Evolutionary conservation across 2,329 filamentous ascomycete genomes (phyloP).

Genomic region (Thelonectria olida): DNA sequence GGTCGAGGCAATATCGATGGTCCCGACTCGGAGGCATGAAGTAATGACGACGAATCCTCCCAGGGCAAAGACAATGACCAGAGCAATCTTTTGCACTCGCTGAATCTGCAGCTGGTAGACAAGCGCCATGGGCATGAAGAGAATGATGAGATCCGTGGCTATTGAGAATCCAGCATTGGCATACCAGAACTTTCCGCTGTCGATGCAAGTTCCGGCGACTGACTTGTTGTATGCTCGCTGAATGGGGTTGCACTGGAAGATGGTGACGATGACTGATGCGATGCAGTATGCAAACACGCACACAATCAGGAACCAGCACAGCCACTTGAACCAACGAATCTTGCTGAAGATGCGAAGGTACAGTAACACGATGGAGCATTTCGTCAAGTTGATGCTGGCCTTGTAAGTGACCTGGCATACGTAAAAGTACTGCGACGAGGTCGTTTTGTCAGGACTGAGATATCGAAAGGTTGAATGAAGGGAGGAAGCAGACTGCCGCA

Average conservation of each 20-base stretch:
- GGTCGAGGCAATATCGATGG: conserved; percentile 38
- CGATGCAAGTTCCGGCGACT: conserved; percentile 53
- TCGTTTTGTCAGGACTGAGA: background rate
- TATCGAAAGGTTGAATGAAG: background rate
- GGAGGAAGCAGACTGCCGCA: background rate
- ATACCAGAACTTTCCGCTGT: conserved; percentile 55
- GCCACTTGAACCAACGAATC: conserved; percentile 39
- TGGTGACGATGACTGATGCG: conserved; percentile 39
- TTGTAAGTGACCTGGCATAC: conserved; percentile 44
- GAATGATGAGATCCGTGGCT: conserved; percentile 54
- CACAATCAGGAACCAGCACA: conserved; percentile 36
- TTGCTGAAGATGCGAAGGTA: conserved; percentile 46
- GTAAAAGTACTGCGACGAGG: conserved; percentile 35
- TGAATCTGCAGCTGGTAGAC: conserved; percentile 54
- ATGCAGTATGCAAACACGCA: conserved; percentile 38
- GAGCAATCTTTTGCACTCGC: conserved; percentile 45
- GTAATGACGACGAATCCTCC: conserved; percentile 47
- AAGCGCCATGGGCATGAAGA: conserved; percentile 55
- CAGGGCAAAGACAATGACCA: conserved; percentile 50
- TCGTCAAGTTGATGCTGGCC: conserved; percentile 43
- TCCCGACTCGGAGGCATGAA: conserved; percentile 44
- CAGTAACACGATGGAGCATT: conserved; percentile 45
- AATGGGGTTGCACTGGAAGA: conserved; percentile 46
- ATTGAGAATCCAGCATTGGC: conserved; percentile 58
- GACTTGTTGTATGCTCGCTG: conserved; percentile 52